Percentiles rank a stretch among this genome's conserved stretches.
These are phyloP conservation scores for Trichoderma pleuroti DNA, from an alignment of 2,329 filamentous ascomycete species.

Conservation along the genomic window DNA sequence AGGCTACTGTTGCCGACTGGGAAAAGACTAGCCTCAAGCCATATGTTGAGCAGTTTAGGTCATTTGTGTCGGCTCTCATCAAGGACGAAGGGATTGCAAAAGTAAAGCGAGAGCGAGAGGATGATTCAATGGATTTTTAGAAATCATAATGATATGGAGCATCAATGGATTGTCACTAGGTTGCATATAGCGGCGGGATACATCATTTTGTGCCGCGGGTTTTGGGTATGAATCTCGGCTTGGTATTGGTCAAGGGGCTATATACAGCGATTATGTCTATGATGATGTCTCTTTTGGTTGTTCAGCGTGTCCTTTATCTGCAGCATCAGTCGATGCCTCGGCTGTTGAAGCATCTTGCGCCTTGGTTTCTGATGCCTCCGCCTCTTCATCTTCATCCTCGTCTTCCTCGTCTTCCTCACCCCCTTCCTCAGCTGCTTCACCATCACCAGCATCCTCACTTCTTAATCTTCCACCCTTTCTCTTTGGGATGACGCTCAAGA, in stretches of 20 bases:
- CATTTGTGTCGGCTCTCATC: constrained; percentile 73
- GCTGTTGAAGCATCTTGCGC: not conserved
- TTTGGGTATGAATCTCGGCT: not conserved
- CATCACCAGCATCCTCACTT: constrained; percentile 28
- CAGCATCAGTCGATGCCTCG: not conserved
- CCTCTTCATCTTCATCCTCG: constrained; percentile 6
- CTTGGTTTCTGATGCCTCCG: not conserved
- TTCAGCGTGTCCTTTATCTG: constrained; percentile 12
- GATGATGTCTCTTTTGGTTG: not conserved
- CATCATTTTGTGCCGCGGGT: not conserved
- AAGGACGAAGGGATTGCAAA: constrained; percentile 64
- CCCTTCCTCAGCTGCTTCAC: constrained; percentile 28
- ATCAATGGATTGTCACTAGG: not conserved
- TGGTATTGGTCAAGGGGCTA: not conserved
- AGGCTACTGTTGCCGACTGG: constrained; percentile 66
- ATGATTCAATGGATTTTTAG: constrained; percentile 50
- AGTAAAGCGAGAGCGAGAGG: constrained; percentile 56
- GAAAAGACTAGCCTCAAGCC: constrained; percentile 95
- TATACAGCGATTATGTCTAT: not conserved
- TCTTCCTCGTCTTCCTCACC: constrained; percentile 17
- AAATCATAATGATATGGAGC: constrained; percentile 24
- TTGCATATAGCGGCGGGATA: not conserved
- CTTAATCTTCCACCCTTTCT: constrained; percentile 77
- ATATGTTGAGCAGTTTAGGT: constrained; percentile 84
- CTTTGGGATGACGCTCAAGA: constrained; percentile 83